Conservation (phyloP, 441 rosid species). For the Omphalea diandra region DNA sequence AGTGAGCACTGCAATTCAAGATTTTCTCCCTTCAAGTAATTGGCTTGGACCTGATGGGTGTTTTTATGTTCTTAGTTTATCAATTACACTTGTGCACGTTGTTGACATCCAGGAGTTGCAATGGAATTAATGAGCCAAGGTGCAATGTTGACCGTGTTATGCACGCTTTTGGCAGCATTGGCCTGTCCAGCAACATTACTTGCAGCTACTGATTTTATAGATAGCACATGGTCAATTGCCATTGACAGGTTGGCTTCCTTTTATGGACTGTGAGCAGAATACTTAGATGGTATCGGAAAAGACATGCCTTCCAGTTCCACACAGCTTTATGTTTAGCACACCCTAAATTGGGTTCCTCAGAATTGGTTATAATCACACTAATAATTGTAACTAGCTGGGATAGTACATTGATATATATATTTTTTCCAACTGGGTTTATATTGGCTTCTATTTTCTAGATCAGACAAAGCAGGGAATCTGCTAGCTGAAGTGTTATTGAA, state of each 20-base stretch:
- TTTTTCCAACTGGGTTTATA: constrained; percentile 9
- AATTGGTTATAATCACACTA: not conserved
- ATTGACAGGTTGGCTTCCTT: constrained; percentile 79
- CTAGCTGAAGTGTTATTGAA: constrained; percentile 81
- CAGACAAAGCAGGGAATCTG: constrained; percentile 86
- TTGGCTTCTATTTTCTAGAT: constrained; percentile 41
- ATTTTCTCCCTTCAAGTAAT: constrained; percentile 97
- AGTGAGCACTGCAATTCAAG: constrained; percentile 92
- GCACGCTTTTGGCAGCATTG: constrained; percentile 68
- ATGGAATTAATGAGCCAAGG: constrained; percentile 82
- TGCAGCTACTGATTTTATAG: constrained; percentile 75
- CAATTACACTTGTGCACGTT: constrained; percentile 10
- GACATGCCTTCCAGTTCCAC: constrained; percentile 13
- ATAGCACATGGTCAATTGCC: constrained; percentile 86
- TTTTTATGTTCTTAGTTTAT: constrained; percentile 13
- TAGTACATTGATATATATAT: not conserved
- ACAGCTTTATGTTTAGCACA: not conserved
- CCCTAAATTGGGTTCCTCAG: not conserved
- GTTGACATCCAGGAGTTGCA: constrained; percentile 53
- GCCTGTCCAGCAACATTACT: constrained; percentile 83
- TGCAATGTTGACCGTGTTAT: constrained; percentile 85
- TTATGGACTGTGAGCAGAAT: constrained; percentile 17
- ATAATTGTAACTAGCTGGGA: not conserved
- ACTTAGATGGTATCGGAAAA: constrained; percentile 16
- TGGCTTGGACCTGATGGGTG: constrained; percentile 30